phyloP scores from a whole-genome alignment of 1,284 basidiomycete genomes.

The Trichosporon sp. region DNA sequence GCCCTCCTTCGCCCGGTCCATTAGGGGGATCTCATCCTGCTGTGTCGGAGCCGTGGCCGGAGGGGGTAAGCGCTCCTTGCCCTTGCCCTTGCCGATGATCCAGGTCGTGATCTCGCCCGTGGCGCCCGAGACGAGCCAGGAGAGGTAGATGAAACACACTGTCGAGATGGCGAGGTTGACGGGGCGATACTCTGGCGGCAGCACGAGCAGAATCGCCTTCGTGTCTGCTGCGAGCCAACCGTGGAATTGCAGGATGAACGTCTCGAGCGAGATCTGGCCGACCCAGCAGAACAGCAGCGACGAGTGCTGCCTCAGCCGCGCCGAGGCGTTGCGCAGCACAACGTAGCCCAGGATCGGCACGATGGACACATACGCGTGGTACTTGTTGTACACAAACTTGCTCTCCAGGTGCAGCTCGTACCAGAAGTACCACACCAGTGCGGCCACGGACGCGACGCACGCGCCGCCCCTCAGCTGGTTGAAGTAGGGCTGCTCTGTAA shows the following conservation, averaged over 20 bases:
- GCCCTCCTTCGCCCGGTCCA: slow-evolving; percentile 43
- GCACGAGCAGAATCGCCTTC: slow-evolving; percentile 75
- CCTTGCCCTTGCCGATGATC: slow-evolving; percentile 63
- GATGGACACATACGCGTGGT: slow-evolving; percentile 81
- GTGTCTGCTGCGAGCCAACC: slow-evolving; percentile 85
- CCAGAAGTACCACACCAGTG: slow-evolving; percentile 73
- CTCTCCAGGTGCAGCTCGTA: slow-evolving; percentile 74
- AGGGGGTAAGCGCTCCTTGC: slow-evolving; percentile 33
- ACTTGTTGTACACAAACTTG: slow-evolving; percentile 81
- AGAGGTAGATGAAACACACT: slow-evolving; percentile 75
- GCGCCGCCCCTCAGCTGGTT: slow-evolving; percentile 61
- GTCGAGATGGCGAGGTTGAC: slow-evolving; percentile 76
- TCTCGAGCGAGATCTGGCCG: slow-evolving; percentile 79
- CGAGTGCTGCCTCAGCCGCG: slow-evolving; percentile 68
- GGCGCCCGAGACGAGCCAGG: slow-evolving; percentile 72
- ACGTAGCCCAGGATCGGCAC: slow-evolving; percentile 76
- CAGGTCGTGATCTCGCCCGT: slow-evolving; percentile 71
- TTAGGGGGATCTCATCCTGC: slow-evolving; percentile 51
- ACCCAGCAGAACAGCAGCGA: slow-evolving; percentile 75
- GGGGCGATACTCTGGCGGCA: slow-evolving; percentile 75
- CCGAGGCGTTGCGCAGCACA: slow-evolving; percentile 72
- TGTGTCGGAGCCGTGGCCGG: slow-evolving; percentile 36
- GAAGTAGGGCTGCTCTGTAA: slow-evolving; percentile 73
- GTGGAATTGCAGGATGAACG: slow-evolving; percentile 87
- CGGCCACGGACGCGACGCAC: slow-evolving; percentile 61